A percentile compares a stretch with the other conserved stretches of the same genome.
These are phyloP conservation scores for Starmerella cellae DNA, from an alignment of 805 yeast species.

Conservation along the genomic window DNA sequence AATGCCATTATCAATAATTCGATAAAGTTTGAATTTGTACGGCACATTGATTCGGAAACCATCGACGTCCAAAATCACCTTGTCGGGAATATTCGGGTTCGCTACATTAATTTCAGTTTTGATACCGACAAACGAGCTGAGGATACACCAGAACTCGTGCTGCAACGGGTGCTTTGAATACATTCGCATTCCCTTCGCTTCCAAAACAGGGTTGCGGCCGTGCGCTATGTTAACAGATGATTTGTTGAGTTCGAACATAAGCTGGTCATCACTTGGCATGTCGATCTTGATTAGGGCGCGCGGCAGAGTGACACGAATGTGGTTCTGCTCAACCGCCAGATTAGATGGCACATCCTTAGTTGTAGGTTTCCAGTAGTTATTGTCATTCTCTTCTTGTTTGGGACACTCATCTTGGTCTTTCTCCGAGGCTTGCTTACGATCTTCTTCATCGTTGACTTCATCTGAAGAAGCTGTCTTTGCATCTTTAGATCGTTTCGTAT, in stretches of 20 bases:
- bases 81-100: slow-evolving; percentile 5
- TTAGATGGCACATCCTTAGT: background rate
- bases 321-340: slow-evolving; percentile 1
- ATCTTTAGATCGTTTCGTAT: background rate
- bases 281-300: slow-evolving; percentile 28
- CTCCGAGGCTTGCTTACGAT: background rate
- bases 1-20: slow-evolving; percentile 65
- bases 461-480: background rate
- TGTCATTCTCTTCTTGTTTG: background rate
- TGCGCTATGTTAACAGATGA: slow-evolving; percentile 9
- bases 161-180: slow-evolving; percentile 41
- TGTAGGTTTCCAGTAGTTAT: background rate
- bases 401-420: background rate
- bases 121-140: slow-evolving; percentile 24
- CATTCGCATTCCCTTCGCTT: slow-evolving; percentile 32
- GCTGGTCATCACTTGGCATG: slow-evolving; percentile 36
- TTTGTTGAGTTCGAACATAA: slow-evolving; percentile 35
- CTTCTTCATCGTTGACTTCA: background rate
- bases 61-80: slow-evolving; percentile 23
- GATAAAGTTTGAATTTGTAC: slow-evolving; percentile 57
- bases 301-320: slow-evolving; percentile 3
- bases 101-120: slow-evolving; percentile 16
- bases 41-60: slow-evolving; percentile 40
- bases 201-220: slow-evolving; percentile 26
- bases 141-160: slow-evolving; percentile 29